phyloP scores from a whole-genome alignment of 176 grass and related monocot species.

The Musa itinerans region DNA sequence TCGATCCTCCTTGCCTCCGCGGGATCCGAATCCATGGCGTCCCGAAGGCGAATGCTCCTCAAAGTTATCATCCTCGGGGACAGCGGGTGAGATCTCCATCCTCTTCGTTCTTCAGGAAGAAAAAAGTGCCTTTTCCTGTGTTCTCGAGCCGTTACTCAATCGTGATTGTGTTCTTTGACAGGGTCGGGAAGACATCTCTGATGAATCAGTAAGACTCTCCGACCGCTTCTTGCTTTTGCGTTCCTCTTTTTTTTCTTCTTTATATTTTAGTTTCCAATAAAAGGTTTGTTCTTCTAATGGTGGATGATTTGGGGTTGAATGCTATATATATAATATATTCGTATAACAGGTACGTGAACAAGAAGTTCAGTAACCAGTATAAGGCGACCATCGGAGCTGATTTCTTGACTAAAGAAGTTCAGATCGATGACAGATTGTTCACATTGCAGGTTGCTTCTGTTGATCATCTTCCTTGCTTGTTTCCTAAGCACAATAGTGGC shows the following conservation, averaged over 20 bases:
- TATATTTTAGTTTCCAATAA: not conserved
- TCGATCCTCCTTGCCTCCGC: not conserved
- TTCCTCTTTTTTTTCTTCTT: not conserved
- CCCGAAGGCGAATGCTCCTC: conserved; percentile 84
- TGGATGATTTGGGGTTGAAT: not conserved
- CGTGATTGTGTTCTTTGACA: conserved; percentile 11
- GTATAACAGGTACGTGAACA: conserved; percentile 66
- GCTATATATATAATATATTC: too few species aligned
- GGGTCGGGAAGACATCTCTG: conserved; percentile 90
- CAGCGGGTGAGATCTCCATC: conserved; percentile 50
- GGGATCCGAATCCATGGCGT: conserved; percentile 50
- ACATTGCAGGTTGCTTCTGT: conserved; percentile 53
- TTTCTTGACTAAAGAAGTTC: not conserved
- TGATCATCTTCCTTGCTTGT: too few species aligned
- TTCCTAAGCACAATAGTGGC: too few species aligned
- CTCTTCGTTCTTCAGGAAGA: too few species aligned
- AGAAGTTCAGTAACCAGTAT: conserved; percentile 92
- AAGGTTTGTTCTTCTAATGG: not conserved
- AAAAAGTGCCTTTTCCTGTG: too few species aligned
- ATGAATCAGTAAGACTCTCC: conserved; percentile 75
- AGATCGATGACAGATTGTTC: conserved; percentile 80
- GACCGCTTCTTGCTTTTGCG: not conserved
- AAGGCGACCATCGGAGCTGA: conserved; percentile 35
- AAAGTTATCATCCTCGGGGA: conserved; percentile 98
- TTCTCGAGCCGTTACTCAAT: not conserved